These are phyloP conservation scores for Abelmoschus esculentus DNA, from an alignment of 345 rosid genomes.

Conservation along the genomic window DNA sequence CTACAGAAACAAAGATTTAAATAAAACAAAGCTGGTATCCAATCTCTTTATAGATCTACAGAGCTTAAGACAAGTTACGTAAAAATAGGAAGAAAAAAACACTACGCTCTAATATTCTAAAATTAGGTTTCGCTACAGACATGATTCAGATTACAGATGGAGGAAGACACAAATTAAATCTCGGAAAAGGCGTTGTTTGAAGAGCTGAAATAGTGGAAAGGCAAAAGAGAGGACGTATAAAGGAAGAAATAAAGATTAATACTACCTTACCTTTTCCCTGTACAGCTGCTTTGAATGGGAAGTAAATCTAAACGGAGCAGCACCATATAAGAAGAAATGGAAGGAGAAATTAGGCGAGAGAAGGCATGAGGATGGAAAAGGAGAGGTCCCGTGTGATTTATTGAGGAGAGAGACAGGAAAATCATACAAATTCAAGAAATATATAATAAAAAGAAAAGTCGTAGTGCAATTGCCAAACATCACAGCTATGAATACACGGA, in stretches of 20 bases:
- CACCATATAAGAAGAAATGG: not conserved
- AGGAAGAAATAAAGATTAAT: not conserved
- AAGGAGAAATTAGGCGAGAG: not conserved
- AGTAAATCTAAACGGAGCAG: not conserved
- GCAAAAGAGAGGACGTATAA: not conserved
- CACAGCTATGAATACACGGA: not conserved
- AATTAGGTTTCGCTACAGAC: not conserved
- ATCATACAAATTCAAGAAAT: not conserved
- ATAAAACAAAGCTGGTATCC: not conserved
- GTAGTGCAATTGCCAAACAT: not conserved
- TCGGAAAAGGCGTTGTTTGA: not conserved
- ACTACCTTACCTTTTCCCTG: conserved; percentile 17
- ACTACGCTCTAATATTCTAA: not conserved
- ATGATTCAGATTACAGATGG: conserved; percentile 2
- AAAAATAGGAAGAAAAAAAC: not conserved
- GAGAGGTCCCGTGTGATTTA: conserved; percentile 13
- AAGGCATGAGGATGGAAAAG: not conserved
- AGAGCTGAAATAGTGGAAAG: not conserved
- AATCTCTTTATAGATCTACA: not conserved
- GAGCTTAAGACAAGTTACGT: not conserved
- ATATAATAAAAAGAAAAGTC: not conserved
- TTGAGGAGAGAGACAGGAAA: conserved; percentile 1
- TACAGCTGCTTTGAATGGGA: conserved; percentile 11
- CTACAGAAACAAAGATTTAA: conserved; percentile 16
- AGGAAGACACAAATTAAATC: not conserved